These are phyloP conservation scores for Phytophthora hybrid DNA, from an alignment of 352 stramenopile genomes.

Conservation along the genomic window DNA sequence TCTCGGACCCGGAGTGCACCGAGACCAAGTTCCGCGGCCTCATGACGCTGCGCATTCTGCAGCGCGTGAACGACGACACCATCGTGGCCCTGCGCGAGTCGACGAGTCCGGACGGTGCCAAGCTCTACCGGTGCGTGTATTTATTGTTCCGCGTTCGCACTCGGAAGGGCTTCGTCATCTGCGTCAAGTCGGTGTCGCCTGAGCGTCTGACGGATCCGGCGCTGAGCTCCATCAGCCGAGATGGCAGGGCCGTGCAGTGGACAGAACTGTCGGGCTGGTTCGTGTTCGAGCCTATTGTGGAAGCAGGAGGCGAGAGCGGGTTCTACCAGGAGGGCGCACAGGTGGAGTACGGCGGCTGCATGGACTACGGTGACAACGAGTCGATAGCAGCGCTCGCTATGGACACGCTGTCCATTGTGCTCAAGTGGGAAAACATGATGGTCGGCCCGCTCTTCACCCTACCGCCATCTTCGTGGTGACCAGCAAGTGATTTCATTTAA, in stretches of 20 bases:
- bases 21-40: constrained; percentile 70
- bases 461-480: constrained; percentile 39
- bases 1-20: constrained; percentile 68
- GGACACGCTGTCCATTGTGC: constrained; percentile 69
- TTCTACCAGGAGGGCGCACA: constrained; percentile 56
- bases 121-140: constrained; percentile 73
- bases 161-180: constrained; percentile 70
- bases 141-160: constrained; percentile 78
- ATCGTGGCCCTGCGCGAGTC: constrained; percentile 71
- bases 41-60: constrained; percentile 67
- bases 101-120: constrained; percentile 47
- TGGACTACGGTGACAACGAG: constrained; percentile 66
- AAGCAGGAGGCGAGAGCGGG: constrained; percentile 4
- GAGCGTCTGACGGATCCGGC: constrained; percentile 38
- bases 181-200: constrained; percentile 61
- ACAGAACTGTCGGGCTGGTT: constrained; percentile 79
- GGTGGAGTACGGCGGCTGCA: constrained; percentile 74
- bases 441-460: constrained; percentile 65
- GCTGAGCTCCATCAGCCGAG: constrained; percentile 35
- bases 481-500: constrained; percentile 26
- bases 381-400: constrained; percentile 63
- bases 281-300: constrained; percentile 56
- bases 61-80: constrained; percentile 78
- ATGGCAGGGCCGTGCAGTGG: constrained; percentile 67
- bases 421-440: constrained; percentile 76